phyloP scores from a whole-genome alignment of 2,329 filamentous ascomycete species.

The Sclerotinia sclerotiorum region DNA sequence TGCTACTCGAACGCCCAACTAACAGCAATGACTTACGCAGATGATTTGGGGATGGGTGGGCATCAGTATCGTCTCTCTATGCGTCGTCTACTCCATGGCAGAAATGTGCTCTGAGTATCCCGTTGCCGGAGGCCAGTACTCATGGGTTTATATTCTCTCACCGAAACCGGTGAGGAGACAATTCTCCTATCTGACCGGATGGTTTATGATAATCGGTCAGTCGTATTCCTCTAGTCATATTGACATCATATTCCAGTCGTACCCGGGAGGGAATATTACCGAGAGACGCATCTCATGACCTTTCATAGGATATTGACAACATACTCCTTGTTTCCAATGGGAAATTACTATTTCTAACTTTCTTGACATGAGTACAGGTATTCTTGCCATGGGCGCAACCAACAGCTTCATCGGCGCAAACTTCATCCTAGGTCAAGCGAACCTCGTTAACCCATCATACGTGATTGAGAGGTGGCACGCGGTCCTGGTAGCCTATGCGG shows the following conservation, averaged over 20 bases:
- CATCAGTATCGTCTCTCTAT: slow-evolving; percentile 51
- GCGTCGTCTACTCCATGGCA: slow-evolving; percentile 58
- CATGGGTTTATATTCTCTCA: slow-evolving; percentile 57
- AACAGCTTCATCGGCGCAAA: slow-evolving; percentile 56
- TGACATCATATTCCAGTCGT: neutral
- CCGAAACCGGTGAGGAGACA: slow-evolving; percentile 48
- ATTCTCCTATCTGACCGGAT: slow-evolving; percentile 48
- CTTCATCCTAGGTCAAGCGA: slow-evolving; percentile 55
- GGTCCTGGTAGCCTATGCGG: slow-evolving; percentile 52
- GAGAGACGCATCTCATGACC: slow-evolving; percentile 13
- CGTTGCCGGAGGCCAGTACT: slow-evolving; percentile 57
- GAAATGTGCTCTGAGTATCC: slow-evolving; percentile 59
- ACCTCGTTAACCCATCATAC: slow-evolving; percentile 52
- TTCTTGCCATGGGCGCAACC: slow-evolving; percentile 52
- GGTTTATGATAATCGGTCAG: slow-evolving; percentile 50
- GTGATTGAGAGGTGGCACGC: slow-evolving; percentile 57
- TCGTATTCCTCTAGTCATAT: slow-evolving; percentile 5
- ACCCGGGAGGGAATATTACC: neutral
- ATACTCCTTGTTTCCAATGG: neutral
- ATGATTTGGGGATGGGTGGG: slow-evolving; percentile 59
- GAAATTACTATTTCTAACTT: slow-evolving; percentile 11
- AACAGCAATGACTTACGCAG: slow-evolving; percentile 5
- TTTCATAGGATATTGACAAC: slow-evolving; percentile 3
- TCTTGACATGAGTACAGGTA: slow-evolving; percentile 28
- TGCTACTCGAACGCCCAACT: slow-evolving; percentile 11